A percentile compares a stretch with the other conserved stretches of the same genome.
These are phyloP conservation scores for Maudiozyma saulgeensis DNA, from an alignment of 805 yeast species.

Conservation along the genomic window DNA sequence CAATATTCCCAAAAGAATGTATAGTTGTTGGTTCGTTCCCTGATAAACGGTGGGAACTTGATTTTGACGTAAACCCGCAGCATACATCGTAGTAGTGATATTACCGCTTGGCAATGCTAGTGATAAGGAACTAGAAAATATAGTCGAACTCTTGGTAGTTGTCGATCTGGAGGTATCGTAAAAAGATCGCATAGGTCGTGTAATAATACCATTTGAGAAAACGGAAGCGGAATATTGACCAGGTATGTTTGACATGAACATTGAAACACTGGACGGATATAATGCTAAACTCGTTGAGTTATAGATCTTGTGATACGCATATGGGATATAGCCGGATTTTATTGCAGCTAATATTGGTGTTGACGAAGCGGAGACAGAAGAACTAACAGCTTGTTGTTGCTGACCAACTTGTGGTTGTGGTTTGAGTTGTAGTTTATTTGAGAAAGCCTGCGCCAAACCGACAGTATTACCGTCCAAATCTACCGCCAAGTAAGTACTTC, in stretches of 20 bases:
- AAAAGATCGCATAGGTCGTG: conserved; percentile 23
- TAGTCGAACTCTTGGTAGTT: conserved; percentile 5
- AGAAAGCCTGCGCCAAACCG: conserved; percentile 44
- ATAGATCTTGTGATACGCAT: conserved; percentile 32
- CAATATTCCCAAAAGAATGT: not conserved
- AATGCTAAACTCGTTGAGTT: conserved; percentile 7
- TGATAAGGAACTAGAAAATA: conserved; percentile 7
- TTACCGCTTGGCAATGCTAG: not conserved
- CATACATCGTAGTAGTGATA: not conserved
- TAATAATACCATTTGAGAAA: conserved; percentile 25
- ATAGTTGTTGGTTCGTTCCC: not conserved
- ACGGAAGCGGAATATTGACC: conserved; percentile 24
- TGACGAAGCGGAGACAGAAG: not conserved
- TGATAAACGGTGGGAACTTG: no score
- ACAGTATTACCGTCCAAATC: conserved; percentile 48
- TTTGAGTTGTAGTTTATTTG: not conserved
- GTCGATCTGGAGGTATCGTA: conserved; percentile 22
- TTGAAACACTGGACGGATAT: conserved; percentile 3
- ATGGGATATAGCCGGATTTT: conserved; percentile 41
- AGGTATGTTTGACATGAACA: conserved; percentile 14
- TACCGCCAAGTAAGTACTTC: conserved; percentile 47
- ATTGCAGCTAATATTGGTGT: conserved; percentile 18
- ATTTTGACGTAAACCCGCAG: not conserved
- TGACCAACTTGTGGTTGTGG: not conserved
- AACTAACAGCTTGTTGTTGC: not conserved